Evolutionary conservation across 352 stramenopile species (phyloP), one percentile per base, ranked within the genome.

Genomic region (Pythium coloratum): DNA sequence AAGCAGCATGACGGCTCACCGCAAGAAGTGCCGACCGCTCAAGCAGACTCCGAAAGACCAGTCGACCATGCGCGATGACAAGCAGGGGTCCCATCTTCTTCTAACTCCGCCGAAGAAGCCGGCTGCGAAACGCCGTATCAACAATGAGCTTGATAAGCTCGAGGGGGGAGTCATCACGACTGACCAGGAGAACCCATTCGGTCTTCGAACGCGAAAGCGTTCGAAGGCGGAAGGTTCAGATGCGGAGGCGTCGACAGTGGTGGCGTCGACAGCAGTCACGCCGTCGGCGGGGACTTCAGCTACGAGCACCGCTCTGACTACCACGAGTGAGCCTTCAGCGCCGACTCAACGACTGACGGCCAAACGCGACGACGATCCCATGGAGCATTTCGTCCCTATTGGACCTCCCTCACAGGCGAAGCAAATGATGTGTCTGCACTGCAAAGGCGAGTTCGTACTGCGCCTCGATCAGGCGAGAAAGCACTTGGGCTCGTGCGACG

Each of bases 81-180:
- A 28, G 46, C 47, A 47, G 50, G 13, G 1, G 20, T 24, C 20
- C 0, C 20, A 24, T 28, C 26, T 26, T 20, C 16, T 42, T 33
- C 59, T 70, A 0, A 71, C 64, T 14, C 64, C 64, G 7, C 64
- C 66, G 33, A 65, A 66, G 50, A 71, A 71, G 51, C 5, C 47
- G 51, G 13, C 54, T 5, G 56, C 58, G 1, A 71, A 71, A 33
- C 64, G 64, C 32, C 64, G 64, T 8, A 58, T 66, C 14, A 59
- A 20, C 8, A 57, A 66, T 8, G 57, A 71, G 1, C 32, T 56
- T 20, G 47, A 66, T 0, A 12, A 49, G 18, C 50, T 61, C 2
- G 58, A 71, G 5, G 64, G 65, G 3, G 58, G 58, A 20, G 47
- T 49, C 8, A 36, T 24, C 2, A 59, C 51, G 0, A 50, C n/a